Base-by-base conservation (phyloP, 2,329 filamentous ascomycete genomes). In the Ceratocystis alfenasii region DNA sequence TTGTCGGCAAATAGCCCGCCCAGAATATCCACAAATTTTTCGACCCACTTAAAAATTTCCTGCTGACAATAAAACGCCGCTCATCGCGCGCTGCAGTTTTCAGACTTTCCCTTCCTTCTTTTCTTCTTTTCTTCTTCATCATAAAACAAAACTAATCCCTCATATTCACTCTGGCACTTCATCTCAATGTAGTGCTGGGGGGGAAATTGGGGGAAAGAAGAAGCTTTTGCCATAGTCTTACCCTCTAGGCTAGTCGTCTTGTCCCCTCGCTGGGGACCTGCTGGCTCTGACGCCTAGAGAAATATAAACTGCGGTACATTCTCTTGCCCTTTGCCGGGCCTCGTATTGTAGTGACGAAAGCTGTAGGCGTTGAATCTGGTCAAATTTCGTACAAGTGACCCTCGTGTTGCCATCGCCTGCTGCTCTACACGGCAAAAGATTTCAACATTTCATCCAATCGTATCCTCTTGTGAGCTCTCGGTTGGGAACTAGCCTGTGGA, bases 151-250 rank as follows among this genome's bases (percentile, higher is more conserved):
- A 66, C 66, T 5, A 68, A 60, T 80, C 79, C 79, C 80, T 78
- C 82, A 81, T 82, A 87, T 88, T 87, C 84, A 87, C 84, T 87
- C 84, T 82, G 80, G 78, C 76, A 77, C 81, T 62, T 55, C 46
- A 78, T 73, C 75, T 75, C 76, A 74, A 77, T 78, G 81, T 78
- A 80, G 78, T 78, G 70, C 75, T 78, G 81, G 85, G 87, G 84
- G 85, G 85, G 85, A 87, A 87, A 87, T 77, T 81, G 84, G 80
- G 83, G 83, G 84, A 84, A 72, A 88, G 84, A 86, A 68, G 64
- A 68, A 66, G 64, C 63, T 5, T 17, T 53, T 66, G 66, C 66
- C 67, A 68, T 63, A 60, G 75, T 75, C 78, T 81, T 80, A 80
- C 79, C 78, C 74, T 79, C 75, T 79, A 76, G 72, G 74, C 76